Percentiles rank a stretch among this genome's conserved stretches.
Conservation (phyloP, 176 grass and related monocot species). For the Triticum aestivum region DNA sequence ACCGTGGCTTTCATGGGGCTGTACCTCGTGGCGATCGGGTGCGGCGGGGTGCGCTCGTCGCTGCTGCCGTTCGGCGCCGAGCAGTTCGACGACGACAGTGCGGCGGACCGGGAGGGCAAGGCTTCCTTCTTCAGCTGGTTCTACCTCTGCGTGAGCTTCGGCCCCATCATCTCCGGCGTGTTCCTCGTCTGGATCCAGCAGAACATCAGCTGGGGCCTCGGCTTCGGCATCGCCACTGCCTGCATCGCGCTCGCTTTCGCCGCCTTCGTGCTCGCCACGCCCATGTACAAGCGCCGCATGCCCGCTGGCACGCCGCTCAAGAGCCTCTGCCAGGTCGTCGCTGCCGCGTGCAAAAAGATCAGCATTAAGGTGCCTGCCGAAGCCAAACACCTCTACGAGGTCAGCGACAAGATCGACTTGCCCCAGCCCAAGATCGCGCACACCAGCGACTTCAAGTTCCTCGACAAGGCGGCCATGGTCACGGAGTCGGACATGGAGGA, state of each 20-base stretch:
- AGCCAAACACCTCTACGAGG: constrained; percentile 44
- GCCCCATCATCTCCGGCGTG: constrained; percentile 53
- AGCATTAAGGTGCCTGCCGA: constrained; percentile 22
- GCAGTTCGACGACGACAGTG: constrained; percentile 62
- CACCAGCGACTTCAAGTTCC: constrained; percentile 50
- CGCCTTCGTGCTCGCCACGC: constrained; percentile 52
- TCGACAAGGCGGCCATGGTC: constrained; percentile 63
- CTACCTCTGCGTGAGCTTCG: constrained; percentile 67
- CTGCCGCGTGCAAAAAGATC: constrained; percentile 47
- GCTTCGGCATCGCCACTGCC: constrained; percentile 57
- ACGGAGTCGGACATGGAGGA: constrained; percentile 45
- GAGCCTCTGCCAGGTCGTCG: constrained; percentile 59
- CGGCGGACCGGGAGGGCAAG: constrained; percentile 47
- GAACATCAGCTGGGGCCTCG: constrained; percentile 66
- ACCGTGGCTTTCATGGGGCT: constrained; percentile 51
- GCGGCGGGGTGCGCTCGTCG: constrained; percentile 61
- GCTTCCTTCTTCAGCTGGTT: constrained; percentile 75
- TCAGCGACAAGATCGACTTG: constrained; percentile 35
- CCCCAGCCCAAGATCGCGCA: constrained; percentile 47
- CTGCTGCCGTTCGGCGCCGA: constrained; percentile 72
- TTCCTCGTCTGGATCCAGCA: constrained; percentile 70
- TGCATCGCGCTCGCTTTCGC: constrained; percentile 62
- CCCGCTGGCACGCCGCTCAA: constrained; percentile 59
- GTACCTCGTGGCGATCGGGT: constrained; percentile 72
- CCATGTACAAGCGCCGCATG: constrained; percentile 50